Evolutionary conservation across 1,139 yeast genomes (phyloP).

Genomic region (Wickerhamomyces sp.): DNA sequence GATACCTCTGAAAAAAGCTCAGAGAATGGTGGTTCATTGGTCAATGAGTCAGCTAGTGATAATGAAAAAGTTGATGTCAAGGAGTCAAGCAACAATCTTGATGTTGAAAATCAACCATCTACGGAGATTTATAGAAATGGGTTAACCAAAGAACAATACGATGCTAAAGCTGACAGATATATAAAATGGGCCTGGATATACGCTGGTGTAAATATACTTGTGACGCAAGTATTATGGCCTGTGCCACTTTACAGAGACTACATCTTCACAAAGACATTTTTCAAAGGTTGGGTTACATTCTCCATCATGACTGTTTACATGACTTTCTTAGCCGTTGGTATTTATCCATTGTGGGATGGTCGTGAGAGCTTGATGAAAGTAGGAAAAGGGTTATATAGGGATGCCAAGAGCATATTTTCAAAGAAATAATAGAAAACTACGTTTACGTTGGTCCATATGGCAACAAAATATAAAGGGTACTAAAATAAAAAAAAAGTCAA

Average conservation of each 20-base stretch:
- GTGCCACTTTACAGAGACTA: conserved; percentile 42
- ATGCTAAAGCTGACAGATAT: conserved; percentile 15
- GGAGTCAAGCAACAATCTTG: conserved; percentile 1
- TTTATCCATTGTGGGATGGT: conserved; percentile 37
- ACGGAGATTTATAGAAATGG: conserved; percentile 3
- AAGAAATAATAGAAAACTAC: background rate
- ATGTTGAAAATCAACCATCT: conserved; percentile 1
- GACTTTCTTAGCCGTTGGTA: conserved; percentile 31
- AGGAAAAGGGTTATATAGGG: conserved; percentile 22
- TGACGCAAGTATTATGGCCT: conserved; percentile 42
- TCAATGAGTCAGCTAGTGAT: conserved; percentile 1
- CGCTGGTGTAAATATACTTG: conserved; percentile 27
- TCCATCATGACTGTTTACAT: conserved; percentile 36
- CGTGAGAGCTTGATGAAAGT: conserved; percentile 27
- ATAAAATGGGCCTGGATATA: conserved; percentile 31
- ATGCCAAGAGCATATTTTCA: background rate
- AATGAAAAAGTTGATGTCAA: background rate
- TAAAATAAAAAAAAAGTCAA: too few relatives aligned
- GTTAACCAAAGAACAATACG: conserved; percentile 3
- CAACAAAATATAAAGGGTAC: background rate
- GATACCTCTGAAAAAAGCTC: background rate
- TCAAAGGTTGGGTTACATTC: conserved; percentile 38
- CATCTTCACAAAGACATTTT: conserved; percentile 36
- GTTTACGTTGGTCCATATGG: background rate
- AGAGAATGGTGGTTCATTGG: background rate